A percentile compares a stretch with the other conserved stretches of the same genome.
These are phyloP conservation scores for Knoxia roxburghii DNA, from an alignment of 257 asterid genomes.

Conservation along the genomic window DNA sequence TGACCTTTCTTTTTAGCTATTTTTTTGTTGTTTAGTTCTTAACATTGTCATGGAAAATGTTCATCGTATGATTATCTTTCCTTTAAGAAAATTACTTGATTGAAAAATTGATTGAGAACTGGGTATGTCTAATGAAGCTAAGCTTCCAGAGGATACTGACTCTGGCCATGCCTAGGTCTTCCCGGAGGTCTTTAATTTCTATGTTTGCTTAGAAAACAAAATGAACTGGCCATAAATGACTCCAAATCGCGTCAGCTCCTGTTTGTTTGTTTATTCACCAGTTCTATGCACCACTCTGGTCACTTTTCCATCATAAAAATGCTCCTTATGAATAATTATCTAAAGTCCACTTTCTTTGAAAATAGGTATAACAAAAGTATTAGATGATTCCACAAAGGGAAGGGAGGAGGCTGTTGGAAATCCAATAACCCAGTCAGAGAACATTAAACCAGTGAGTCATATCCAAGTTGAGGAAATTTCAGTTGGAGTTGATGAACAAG, in stretches of 20 bases:
- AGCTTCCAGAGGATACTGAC: background rate
- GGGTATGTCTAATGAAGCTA: background rate
- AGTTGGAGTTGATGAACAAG: slow-evolving; percentile 12
- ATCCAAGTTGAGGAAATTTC: slow-evolving; percentile 22
- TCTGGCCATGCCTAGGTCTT: too few species aligned
- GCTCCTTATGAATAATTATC: background rate
- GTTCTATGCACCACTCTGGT: background rate
- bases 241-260: background rate
- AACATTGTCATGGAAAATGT: background rate
- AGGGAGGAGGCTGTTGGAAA: slow-evolving; percentile 23
- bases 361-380: slow-evolving; percentile 33
- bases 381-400: slow-evolving; percentile 19
- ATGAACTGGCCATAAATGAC: background rate
- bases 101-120: background rate
- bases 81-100: background rate
- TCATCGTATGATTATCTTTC: background rate
- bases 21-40: background rate
- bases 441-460: slow-evolving; percentile 10
- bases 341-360: slow-evolving; percentile 9
- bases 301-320: background rate
- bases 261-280: too few species aligned
- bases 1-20: background rate
- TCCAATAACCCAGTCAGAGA: slow-evolving; percentile 24
- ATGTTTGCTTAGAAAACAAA: background rate
- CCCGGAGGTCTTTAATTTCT: background rate